Base-by-base conservation (phyloP, 176 grass and related monocot genomes). In the Poa annua region DNA sequence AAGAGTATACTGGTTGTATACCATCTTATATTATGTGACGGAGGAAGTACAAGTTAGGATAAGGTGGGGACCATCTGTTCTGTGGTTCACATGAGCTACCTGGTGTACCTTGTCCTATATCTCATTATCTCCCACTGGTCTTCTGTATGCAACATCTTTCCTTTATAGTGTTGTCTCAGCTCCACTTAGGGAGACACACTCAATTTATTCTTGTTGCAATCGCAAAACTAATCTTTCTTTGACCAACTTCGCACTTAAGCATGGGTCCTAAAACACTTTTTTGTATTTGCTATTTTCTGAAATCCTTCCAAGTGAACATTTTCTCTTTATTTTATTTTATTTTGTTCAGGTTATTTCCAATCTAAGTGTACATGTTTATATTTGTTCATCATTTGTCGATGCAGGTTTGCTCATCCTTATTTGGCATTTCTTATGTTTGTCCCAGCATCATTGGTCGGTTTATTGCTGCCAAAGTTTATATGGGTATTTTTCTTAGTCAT, bases 371-470 rank as follows among this genome's bases (percentile, higher is more conserved):
- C 52, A 4, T 72, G 52, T 45, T 79, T 79, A 81, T 70, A 72
- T 87, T 83, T 85, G 39, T 36, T 41, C 14, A 83, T 83, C 10
- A 73, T 71, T 50, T 21, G 50, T 85, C 8, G 35, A 74, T 91
- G 60, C 87, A 95, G 96, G 96, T 98, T 98, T 81, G 92, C 92
- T 81, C 90, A 93, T 63, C 96, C 96, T 77, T 95, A 83, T 86
- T 89, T 95, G 89, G 96, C 87, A 51, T 95, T 95, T 89, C 69
- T 93, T 70, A 95, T 98, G 96, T 98, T 98, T 86, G 89, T 98
- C 36, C 96, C 96, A 70, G 53, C 90, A 75, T 93, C 96, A 49
- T 54, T 98, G 60, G 8, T 90, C 53, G 92, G 96, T 76, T 71
- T 98, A 72, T 87, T 98, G 66, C 45, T 98, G 77, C 96, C 96